Evolutionary conservation across 164 flowering plant species (phyloP).

Genomic region (Vitis vinifera): DNA sequence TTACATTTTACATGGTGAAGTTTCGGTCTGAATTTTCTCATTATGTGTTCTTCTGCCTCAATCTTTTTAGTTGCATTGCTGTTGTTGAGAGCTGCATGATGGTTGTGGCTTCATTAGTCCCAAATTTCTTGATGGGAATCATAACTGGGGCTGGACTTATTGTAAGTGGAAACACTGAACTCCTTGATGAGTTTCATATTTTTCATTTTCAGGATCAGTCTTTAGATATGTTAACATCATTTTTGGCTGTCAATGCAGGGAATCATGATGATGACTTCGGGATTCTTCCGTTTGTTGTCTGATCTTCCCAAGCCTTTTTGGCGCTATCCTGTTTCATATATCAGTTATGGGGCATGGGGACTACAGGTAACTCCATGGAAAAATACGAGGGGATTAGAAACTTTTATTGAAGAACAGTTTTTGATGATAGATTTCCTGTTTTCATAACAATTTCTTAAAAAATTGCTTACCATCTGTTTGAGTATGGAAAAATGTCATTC

Average conservation of each 20-base stretch:
- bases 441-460: not conserved
- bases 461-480: too few species aligned
- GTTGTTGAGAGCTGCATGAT: slow-evolving; percentile 74
- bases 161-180: too few species aligned
- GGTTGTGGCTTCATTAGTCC: slow-evolving; percentile 70
- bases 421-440: too few species aligned
- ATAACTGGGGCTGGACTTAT: not conserved
- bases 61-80: slow-evolving; percentile 43
- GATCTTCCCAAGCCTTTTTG: slow-evolving; percentile 29
- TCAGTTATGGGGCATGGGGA: slow-evolving; percentile 27
- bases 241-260: not conserved
- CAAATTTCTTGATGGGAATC: slow-evolving; percentile 61
- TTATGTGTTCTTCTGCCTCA: slow-evolving; percentile 31
- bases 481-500: too few species aligned
- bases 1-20: slow-evolving; percentile 59
- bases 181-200: too few species aligned
- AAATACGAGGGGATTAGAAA: too few species aligned
- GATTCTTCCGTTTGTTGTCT: too few species aligned
- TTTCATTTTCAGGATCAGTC: too few species aligned
- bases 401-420: too few species aligned
- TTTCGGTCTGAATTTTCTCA: slow-evolving; percentile 38
- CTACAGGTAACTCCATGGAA: slow-evolving; percentile 8
- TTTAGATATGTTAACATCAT: too few species aligned
- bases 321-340: slow-evolving; percentile 34
- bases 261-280: too few species aligned